Evolutionary conservation across 1,284 basidiomycete genomes (phyloP).

Genomic region (Afroboletus lepidellus): DNA sequence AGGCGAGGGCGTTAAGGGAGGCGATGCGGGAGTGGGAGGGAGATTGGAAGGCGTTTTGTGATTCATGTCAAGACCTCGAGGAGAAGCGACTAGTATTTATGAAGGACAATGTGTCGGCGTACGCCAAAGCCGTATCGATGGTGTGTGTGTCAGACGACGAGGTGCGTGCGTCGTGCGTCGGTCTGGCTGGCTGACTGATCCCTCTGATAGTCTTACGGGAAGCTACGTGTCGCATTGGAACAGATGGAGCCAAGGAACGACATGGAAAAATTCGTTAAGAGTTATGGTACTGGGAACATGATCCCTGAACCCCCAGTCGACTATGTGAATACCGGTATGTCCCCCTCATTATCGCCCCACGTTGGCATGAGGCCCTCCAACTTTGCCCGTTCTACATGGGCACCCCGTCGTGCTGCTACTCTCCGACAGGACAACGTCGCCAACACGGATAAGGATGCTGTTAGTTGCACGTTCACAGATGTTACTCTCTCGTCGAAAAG

Average conservation of each 20-base stretch:
- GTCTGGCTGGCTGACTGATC: neutral
- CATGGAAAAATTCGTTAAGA: slow-evolving; percentile 80
- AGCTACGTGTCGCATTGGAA: slow-evolving; percentile 75
- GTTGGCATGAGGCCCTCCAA: slow-evolving; percentile 54
- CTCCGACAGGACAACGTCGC: slow-evolving; percentile 44
- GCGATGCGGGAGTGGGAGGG: slow-evolving; percentile 88
- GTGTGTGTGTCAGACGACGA: slow-evolving; percentile 97
- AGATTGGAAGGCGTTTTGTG: slow-evolving; percentile 92
- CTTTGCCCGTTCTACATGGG: slow-evolving; percentile 57
- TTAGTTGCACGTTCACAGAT: slow-evolving; percentile 40
- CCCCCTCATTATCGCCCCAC: slow-evolving; percentile 55
- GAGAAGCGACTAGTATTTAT: slow-evolving; percentile 91
- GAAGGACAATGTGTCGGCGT: slow-evolving; percentile 95
- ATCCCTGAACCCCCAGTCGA: slow-evolving; percentile 88
- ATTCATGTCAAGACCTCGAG: slow-evolving; percentile 93
- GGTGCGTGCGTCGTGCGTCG: slow-evolving; percentile 47
- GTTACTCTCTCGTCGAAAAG: slow-evolving; percentile 23
- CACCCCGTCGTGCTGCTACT: slow-evolving; percentile 35
- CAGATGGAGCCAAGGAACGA: slow-evolving; percentile 81
- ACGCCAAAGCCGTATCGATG: slow-evolving; percentile 92
- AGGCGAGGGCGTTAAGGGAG: slow-evolving; percentile 77
- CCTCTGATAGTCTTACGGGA: too few species aligned
- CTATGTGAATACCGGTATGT: slow-evolving; percentile 63
- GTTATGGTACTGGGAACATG: slow-evolving; percentile 80
- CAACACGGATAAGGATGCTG: slow-evolving; percentile 48